Percentiles rank a stretch among this genome's conserved stretches.
Evolutionary conservation across 1,139 yeast genomes (phyloP).

Genomic region (Arxiozyma heterogenica): DNA sequence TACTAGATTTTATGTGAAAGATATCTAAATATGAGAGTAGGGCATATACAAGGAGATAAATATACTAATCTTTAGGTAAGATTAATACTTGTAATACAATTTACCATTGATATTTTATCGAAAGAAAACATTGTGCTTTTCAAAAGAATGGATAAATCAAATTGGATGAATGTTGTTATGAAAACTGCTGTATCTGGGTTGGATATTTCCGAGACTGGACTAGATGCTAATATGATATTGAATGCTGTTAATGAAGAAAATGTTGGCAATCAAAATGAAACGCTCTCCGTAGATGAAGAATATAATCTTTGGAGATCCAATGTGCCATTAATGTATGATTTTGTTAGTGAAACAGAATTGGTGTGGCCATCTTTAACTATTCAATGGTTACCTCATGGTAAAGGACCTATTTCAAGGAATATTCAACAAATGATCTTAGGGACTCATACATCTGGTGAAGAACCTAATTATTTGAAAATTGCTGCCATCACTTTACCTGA

Average conservation of each 20-base stretch:
- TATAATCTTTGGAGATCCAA: constrained; percentile 73
- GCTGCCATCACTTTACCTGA: constrained; percentile 66
- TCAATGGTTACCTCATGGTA: constrained; percentile 57
- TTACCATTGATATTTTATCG: neutral
- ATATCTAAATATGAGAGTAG: neutral
- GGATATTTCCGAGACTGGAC: constrained; percentile 3
- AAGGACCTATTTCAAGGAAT: constrained; percentile 10
- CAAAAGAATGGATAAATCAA: neutral
- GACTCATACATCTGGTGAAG: constrained; percentile 80
- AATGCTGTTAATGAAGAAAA: constrained; percentile 1
- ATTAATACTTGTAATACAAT: neutral
- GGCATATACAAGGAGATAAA: neutral
- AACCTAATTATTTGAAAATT: constrained; percentile 64
- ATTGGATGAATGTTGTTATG: neutral
- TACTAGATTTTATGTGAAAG: too few relatives aligned
- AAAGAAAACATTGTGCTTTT: neutral
- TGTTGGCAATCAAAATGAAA: constrained; percentile 8
- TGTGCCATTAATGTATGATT: constrained; percentile 71
- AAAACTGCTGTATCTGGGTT: neutral
- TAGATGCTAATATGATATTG: neutral
- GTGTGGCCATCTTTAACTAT: constrained; percentile 76
- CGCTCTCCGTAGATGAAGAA: constrained; percentile 43
- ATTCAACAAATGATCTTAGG: constrained; percentile 53
- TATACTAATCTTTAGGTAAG: neutral
- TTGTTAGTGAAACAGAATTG: constrained; percentile 67